phyloP scores from a whole-genome alignment of 306 rosid genomes.

The Senna tora region DNA sequence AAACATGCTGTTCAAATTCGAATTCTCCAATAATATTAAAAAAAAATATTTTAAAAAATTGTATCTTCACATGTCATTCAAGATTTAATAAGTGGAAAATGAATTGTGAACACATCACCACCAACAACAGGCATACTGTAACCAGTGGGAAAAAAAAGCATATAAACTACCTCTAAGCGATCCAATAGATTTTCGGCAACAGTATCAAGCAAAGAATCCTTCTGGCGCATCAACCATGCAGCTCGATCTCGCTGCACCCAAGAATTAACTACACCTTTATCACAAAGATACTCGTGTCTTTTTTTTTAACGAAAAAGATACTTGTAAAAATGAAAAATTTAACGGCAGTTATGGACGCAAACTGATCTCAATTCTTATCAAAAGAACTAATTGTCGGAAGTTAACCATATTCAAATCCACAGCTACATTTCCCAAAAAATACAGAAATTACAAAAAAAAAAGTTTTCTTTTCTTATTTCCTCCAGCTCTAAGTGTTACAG shows the following conservation, averaged over 20 bases:
- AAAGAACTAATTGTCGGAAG: neutral
- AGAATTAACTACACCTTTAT: conserved; percentile 8
- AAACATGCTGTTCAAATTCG: neutral
- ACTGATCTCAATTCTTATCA: neutral
- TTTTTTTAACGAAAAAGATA: too few species aligned
- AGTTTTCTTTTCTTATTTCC: neutral
- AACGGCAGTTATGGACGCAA: neutral
- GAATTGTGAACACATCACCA: neutral
- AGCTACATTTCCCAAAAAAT: neutral
- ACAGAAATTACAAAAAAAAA: neutral
- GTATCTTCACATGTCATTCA: neutral
- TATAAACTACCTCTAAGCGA: conserved; percentile 70
- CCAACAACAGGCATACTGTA: neutral
- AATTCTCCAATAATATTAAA: neutral
- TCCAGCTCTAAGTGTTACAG: neutral
- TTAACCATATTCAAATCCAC: neutral
- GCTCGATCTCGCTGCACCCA: conserved; percentile 84
- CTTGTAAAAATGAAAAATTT: neutral
- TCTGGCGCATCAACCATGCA: conserved; percentile 78
- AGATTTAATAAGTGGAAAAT: neutral
- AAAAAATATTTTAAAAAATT: neutral
- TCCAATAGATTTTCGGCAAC: conserved; percentile 80
- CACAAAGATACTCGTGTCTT: neutral
- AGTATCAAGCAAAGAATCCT: conserved; percentile 70
- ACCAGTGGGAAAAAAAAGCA: neutral